Evolutionary conservation across 2,329 filamentous ascomycete species (phyloP).

Genomic region (Tolypocladium cylindrosporum): DNA sequence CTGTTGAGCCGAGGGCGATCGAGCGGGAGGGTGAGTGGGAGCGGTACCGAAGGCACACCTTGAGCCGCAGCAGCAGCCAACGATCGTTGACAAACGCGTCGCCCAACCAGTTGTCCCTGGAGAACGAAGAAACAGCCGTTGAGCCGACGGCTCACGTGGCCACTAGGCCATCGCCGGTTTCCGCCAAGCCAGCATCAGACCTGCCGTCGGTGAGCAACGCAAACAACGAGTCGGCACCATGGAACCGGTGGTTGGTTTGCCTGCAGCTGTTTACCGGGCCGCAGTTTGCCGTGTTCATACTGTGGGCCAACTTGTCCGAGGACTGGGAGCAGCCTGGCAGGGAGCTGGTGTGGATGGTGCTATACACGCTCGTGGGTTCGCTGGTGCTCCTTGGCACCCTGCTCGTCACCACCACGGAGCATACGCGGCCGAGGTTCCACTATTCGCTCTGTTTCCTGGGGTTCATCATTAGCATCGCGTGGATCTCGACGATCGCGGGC

Average conservation of each 20-base stretch:
- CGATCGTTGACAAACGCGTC: slow-evolving; percentile 2
- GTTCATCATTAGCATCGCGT: slow-evolving; percentile 83
- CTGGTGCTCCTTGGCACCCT: slow-evolving; percentile 56
- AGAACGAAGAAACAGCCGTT: slow-evolving; percentile 11
- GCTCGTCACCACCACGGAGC: slow-evolving; percentile 56
- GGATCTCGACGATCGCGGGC: slow-evolving; percentile 92
- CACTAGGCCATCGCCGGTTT: neutral
- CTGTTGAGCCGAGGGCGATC: slow-evolving; percentile 21
- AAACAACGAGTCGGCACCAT: slow-evolving; percentile 42
- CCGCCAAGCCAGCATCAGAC: slow-evolving; percentile 21
- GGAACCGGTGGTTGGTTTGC: slow-evolving; percentile 86
- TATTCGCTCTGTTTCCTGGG: slow-evolving; percentile 78
- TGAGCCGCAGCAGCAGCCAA: slow-evolving; percentile 15
- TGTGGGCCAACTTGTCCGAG: slow-evolving; percentile 59
- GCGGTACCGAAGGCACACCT: slow-evolving; percentile 42
- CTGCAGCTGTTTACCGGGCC: slow-evolving; percentile 83
- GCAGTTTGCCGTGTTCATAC: slow-evolving; percentile 66
- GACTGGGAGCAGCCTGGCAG: slow-evolving; percentile 43
- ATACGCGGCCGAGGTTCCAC: slow-evolving; percentile 61
- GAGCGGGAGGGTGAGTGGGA: slow-evolving; percentile 47
- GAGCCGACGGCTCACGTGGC: neutral
- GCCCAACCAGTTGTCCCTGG: slow-evolving; percentile 9
- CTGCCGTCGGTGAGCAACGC: slow-evolving; percentile 19
- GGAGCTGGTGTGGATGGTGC: slow-evolving; percentile 44
- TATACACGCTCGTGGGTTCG: slow-evolving; percentile 61